These are phyloP conservation scores for Dendrobium nobile DNA, from an alignment of 106 monocot genomes.

Conservation along the genomic window DNA sequence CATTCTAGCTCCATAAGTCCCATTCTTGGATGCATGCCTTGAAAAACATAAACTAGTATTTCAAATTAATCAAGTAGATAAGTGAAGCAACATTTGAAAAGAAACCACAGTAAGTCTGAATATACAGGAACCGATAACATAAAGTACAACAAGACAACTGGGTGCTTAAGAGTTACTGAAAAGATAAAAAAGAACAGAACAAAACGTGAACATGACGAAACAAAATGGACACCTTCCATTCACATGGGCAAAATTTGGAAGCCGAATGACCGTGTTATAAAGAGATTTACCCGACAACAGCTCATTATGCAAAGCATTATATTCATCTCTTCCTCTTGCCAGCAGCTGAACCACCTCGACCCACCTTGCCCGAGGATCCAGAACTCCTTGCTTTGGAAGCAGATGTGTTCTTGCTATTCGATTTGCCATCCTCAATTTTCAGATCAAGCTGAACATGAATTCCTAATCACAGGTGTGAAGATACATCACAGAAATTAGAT, in stretches of 20 bases:
- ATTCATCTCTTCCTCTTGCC: conserved; percentile 67
- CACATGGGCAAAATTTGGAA: background rate
- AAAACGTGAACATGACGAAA: background rate
- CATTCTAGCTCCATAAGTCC: too few species aligned
- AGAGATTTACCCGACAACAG: too few species aligned
- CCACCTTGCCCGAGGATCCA: conserved; percentile 23
- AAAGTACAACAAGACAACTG: background rate
- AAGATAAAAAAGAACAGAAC: background rate
- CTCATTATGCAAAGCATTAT: too few species aligned
- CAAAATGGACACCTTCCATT: background rate
- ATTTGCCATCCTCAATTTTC: conserved; percentile 37
- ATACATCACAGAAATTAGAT: background rate
- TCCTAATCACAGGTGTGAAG: conserved; percentile 23
- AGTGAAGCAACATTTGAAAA: too few species aligned
- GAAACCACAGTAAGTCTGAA: background rate
- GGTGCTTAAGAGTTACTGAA: background rate
- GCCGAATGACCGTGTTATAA: background rate
- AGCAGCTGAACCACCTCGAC: conserved; percentile 23
- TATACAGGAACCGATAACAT: background rate
- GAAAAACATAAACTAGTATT: too few species aligned
- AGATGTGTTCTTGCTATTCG: conserved; percentile 38
- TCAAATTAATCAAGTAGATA: too few species aligned
- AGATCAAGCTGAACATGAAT: conserved; percentile 77
- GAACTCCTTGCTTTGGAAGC: conserved; percentile 45
- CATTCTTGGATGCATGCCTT: too few species aligned